Percentiles rank a stretch among this genome's conserved stretches.
Evolutionary conservation across 2,329 filamentous ascomycete species (phyloP).

Genomic region (Cladophialophora immunda): DNA sequence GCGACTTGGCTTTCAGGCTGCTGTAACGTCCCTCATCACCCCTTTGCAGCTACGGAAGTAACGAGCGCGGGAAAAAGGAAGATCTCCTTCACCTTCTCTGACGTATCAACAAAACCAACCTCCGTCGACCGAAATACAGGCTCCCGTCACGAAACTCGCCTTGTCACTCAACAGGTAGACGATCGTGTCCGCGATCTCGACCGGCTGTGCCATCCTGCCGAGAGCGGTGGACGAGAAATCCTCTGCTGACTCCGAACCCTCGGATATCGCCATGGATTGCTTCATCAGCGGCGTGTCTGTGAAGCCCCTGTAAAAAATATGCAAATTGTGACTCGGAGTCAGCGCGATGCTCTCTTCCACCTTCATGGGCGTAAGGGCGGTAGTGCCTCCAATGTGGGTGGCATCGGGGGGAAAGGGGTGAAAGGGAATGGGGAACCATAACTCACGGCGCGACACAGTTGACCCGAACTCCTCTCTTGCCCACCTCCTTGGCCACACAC

Average conservation of each 20-base stretch:
- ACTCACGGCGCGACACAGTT: constrained; percentile 45
- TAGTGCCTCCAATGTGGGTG: background rate
- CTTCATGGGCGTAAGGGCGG: too few species aligned
- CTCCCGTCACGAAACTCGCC: constrained; percentile 57
- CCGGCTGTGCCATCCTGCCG: constrained; percentile 27
- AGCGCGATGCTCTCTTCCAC: constrained; percentile 9
- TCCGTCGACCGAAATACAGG: constrained; percentile 57
- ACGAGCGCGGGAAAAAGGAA: background rate
- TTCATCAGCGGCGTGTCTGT: constrained; percentile 33
- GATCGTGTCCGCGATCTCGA: constrained; percentile 53
- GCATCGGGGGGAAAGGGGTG: background rate
- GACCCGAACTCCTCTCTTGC: constrained; percentile 46
- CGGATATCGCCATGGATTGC: constrained; percentile 30
- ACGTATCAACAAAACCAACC: constrained; percentile 48
- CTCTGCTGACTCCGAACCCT: constrained; percentile 31
- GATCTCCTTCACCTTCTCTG: background rate
- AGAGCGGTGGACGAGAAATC: constrained; percentile 30
- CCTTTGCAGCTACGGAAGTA: too few species aligned
- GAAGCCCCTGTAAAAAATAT: constrained; percentile 21
- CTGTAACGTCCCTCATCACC: too few species aligned
- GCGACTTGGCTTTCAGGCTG: too few species aligned
- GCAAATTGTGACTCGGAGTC: background rate
- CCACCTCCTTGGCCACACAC: constrained; percentile 47
- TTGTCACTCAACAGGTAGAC: constrained; percentile 58
- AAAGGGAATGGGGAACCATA: background rate